Base-by-base conservation (phyloP, 1,284 basidiomycete species). In the Tetrapyrgos nigripes region DNA sequence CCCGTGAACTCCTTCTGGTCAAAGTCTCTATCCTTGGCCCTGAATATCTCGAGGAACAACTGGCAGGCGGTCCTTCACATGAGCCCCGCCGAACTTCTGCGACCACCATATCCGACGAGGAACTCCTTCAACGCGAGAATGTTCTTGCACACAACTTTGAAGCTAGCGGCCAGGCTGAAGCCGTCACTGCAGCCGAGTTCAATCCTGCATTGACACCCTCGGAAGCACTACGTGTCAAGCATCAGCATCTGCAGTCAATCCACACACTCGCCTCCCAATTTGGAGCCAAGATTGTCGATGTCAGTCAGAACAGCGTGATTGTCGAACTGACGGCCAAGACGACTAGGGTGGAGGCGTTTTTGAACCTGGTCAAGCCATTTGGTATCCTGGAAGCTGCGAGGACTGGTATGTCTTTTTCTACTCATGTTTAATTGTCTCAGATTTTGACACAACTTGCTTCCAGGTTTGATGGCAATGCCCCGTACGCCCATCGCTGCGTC, bases 21-120 rank as follows among this genome's bases (percentile, higher is more conserved):
- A 97, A 97, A 70, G 86, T 99, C 6, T 98, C 96, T 58, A 97
- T 97, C 70, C 88, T 99, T 28, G 97, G 97, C 1, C 95, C 97
- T 14, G 97, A 99, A 73, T 98, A 98, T 76, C 89, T 98, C 68
- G 94, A 96, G 67, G 91, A 92, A 64, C 95, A 94, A 71, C 88
- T 95, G 57, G 76, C 79, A 27, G 91, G 92, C 48, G 92, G 91
- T 1, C 91, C 92, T n/a, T 89, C 91, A 1, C 91, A 92, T 68
- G 89, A 91, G 55, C 86, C 88, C 19, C 85, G 82, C 46, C 80
- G 76, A 50, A 69, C 56, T 43, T n/a, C 37, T 40, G 63, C 62
- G 26, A 64, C 65, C 5, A 37, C 70, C 24, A 59, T 67, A 17
- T 52, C 64, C 4, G 55, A 61, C 5, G 67, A 73, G 24, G 74